Evolutionary conservation across 768 basidiomycete genomes (phyloP), one percentile per base, ranked within the genome.

Genomic region (Imleria badia): DNA sequence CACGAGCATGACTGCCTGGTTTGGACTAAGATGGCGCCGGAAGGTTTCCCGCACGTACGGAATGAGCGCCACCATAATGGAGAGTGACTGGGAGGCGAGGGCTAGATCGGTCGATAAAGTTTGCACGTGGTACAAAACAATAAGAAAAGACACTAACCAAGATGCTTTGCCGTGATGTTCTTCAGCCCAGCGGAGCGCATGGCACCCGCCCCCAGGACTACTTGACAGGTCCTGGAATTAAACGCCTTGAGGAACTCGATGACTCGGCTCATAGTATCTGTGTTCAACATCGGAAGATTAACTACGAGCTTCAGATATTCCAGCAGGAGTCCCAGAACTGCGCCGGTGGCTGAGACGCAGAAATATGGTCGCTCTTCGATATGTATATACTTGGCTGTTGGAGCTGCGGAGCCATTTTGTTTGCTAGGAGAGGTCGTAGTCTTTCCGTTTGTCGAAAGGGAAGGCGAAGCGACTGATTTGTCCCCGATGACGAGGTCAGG

Each of bases 191-290:
- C 97, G 17, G 92, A 94, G 40, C 94, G 81, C 95, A 98, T 98
- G n/a, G 97, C 97, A 14, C 97, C 97, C 10, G 97, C 97, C 4
- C 97, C 97, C 10, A 99, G 78, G 1, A 99, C 97, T 42, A 98
- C 95, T 69, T 98, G 97, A 72, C 97, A 99, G 3, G 94, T 96
- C 61, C 97, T 78, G 30, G 96, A 98, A 70, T 99, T 99, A 78
- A 96, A 98, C 26, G 94, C 88, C 74, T 98, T 98, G 55, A 99
- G 76, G 67, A 95, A 95, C 70, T 99, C 97, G 60, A 98, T 91
- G 23, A 95, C 80, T 34, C 92, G 84, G 57, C 85, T 84, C 91
- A 98, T 96, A n/a, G 88, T 85, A 66, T 99, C 96, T 54, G 91
- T 97, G 45, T 92, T 94, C 47, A 99, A 78, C 71, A 91, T 82